Percentiles rank a stretch among this genome's conserved stretches.
Evolutionary conservation across 1,284 basidiomycete species (phyloP).

Genomic region (Ustilago xerochloae): DNA sequence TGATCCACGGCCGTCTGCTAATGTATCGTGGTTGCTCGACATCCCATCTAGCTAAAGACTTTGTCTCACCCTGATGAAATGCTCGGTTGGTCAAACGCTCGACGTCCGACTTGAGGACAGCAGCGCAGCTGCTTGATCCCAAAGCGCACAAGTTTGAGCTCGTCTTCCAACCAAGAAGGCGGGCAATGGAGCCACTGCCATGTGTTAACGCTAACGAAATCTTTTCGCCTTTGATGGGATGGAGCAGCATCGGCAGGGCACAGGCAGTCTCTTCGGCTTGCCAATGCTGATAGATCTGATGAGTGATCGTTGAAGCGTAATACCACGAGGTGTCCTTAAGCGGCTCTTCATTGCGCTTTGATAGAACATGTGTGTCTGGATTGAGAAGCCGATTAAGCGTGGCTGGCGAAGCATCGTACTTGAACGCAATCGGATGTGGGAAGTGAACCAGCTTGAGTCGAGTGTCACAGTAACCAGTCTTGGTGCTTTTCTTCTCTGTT

Average conservation of each 20-base stretch:
- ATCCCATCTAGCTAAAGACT: constrained; percentile 13
- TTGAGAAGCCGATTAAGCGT: constrained; percentile 17
- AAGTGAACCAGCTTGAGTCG: constrained; percentile 25
- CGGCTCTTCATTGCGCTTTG: constrained; percentile 15
- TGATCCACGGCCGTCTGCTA: constrained; percentile 13
- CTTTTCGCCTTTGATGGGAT: constrained; percentile 15
- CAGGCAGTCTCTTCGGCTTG: constrained; percentile 5
- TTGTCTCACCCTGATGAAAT: neutral
- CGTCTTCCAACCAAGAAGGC: neutral
- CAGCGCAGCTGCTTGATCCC: neutral
- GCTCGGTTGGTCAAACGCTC: neutral
- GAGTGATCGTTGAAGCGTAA: constrained; percentile 15
- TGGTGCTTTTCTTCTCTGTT: neutral
- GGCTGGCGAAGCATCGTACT: constrained; percentile 11
- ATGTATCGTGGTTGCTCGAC: constrained; percentile 5
- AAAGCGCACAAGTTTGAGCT: neutral
- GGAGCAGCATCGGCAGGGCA: constrained; percentile 12
- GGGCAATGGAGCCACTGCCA: too few species aligned
- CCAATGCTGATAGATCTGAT: constrained; percentile 8
- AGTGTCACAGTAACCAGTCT: constrained; percentile 1
- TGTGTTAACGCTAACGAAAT: neutral
- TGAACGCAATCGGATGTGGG: constrained; percentile 26
- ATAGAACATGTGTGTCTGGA: constrained; percentile 1
- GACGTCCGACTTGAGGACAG: neutral
- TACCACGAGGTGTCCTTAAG: constrained; percentile 25